These are phyloP conservation scores for Setaria viridis DNA, from an alignment of 202 grass and related monocot species.

Conservation along the genomic window DNA sequence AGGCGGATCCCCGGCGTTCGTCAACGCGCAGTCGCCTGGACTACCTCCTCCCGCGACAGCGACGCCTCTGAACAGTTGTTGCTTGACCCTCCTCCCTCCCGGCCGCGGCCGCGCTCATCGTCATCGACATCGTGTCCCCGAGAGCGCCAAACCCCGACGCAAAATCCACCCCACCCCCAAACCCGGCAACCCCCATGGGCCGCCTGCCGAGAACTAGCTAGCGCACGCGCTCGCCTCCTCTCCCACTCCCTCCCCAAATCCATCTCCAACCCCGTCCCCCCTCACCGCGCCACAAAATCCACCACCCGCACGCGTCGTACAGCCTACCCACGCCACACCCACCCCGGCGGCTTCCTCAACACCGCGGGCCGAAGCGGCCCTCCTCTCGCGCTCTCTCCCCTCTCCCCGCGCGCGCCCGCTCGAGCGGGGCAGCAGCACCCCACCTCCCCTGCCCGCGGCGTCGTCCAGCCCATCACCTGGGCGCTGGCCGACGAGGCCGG, in stretches of 20 bases:
- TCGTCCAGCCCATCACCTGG: too few species aligned
- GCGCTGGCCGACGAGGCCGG: background rate
- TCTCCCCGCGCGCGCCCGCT: too few species aligned
- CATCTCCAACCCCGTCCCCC: background rate
- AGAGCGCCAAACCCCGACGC: background rate
- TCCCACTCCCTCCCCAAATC: background rate
- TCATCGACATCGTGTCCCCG: too few species aligned
- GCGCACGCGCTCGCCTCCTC: background rate
- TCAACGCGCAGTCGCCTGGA: slow-evolving; percentile 30
- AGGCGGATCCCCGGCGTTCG: background rate
- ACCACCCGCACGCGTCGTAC: background rate
- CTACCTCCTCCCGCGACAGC: background rate
- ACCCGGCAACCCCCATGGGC: too few species aligned
- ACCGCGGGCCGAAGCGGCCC: background rate
- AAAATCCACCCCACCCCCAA: background rate
- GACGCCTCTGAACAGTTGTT: slow-evolving; percentile 8
- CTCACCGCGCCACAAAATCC: background rate
- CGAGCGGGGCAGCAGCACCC: background rate
- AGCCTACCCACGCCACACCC: background rate
- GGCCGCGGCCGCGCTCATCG: background rate
- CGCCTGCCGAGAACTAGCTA: background rate
- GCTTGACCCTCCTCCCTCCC: background rate
- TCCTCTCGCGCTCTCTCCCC: too few species aligned
- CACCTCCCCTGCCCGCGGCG: background rate
- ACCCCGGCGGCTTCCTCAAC: background rate